phyloP scores from a whole-genome alignment of 2,329 filamentous ascomycete species.

The Aureobasidium sp. region DNA sequence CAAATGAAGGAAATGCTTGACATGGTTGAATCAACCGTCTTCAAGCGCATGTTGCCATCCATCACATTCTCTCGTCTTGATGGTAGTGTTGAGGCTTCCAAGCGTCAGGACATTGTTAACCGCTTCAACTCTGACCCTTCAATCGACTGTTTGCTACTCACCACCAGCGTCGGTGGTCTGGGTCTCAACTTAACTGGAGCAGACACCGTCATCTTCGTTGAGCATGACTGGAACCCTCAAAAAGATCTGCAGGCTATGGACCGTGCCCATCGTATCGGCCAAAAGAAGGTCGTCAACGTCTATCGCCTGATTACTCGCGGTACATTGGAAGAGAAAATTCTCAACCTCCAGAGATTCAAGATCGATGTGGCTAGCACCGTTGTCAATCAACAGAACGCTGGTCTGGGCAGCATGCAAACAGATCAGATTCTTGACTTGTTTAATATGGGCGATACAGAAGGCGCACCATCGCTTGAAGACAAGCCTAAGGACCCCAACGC shows the following conservation, averaged over 20 bases:
- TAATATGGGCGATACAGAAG: slow-evolving; percentile 70
- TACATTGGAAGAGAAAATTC: slow-evolving; percentile 95
- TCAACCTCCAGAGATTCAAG: slow-evolving; percentile 95
- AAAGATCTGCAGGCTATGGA: slow-evolving; percentile 99
- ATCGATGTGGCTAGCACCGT: slow-evolving; percentile 97
- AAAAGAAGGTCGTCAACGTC: slow-evolving; percentile 99
- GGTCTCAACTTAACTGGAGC: slow-evolving; percentile 93
- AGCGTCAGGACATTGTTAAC: slow-evolving; percentile 96
- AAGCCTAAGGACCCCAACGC: slow-evolving; percentile 50
- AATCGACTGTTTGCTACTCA: slow-evolving; percentile 88
- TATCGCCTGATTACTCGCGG: slow-evolving; percentile 94
- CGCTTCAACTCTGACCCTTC: slow-evolving; percentile 97
- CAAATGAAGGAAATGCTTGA: slow-evolving; percentile 99
- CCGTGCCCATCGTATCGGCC: slow-evolving; percentile 91
- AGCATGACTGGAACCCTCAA: slow-evolving; percentile 99
- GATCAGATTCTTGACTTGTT: slow-evolving; percentile 97
- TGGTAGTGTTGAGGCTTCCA: slow-evolving; percentile 83
- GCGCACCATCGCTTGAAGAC: slow-evolving; percentile 27
- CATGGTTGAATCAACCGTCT: slow-evolving; percentile 91
- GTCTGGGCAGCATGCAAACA: slow-evolving; percentile 91
- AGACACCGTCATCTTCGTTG: slow-evolving; percentile 98
- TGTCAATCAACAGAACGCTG: slow-evolving; percentile 97
- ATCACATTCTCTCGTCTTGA: slow-evolving; percentile 94
- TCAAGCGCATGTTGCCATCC: slow-evolving; percentile 82
- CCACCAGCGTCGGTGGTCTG: slow-evolving; percentile 88